These are phyloP conservation scores for Fulvia fulva DNA, from an alignment of 2,329 filamentous ascomycete species.

Conservation along the genomic window DNA sequence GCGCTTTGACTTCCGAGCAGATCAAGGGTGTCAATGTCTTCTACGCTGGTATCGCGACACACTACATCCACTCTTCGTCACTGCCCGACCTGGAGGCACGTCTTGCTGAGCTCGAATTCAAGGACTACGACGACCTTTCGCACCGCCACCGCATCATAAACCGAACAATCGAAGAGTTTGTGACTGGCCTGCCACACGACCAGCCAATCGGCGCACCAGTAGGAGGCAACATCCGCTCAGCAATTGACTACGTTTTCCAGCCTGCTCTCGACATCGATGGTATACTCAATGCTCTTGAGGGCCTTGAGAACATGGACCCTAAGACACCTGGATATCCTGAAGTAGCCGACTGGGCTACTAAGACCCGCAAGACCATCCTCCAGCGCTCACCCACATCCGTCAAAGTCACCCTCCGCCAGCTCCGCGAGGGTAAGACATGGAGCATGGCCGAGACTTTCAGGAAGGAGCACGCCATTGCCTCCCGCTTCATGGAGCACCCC, in stretches of 20 bases:
- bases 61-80: constrained; percentile 90
- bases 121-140: constrained; percentile 63
- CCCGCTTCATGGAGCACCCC: constrained; percentile 81
- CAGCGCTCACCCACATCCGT: constrained; percentile 81
- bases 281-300: constrained; percentile 65
- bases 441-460: constrained; percentile 79
- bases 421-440: constrained; percentile 73
- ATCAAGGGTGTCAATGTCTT: constrained; percentile 80
- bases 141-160: constrained; percentile 71
- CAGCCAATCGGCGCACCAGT: constrained; percentile 44
- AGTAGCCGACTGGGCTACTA: constrained; percentile 69
- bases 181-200: constrained; percentile 75
- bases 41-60: constrained; percentile 88
- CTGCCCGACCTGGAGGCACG: constrained; percentile 77
- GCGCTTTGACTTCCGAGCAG: constrained; percentile 83
- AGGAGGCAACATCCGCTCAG: constrained; percentile 64
- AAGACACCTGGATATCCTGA: constrained; percentile 36
- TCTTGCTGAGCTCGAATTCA: constrained; percentile 83
- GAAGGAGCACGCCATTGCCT: constrained; percentile 78
- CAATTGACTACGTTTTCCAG: constrained; percentile 68
- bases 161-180: constrained; percentile 86
- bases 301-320: constrained; percentile 40
- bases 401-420: constrained; percentile 77
- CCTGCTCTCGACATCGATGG: constrained; percentile 56
- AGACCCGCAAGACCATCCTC: constrained; percentile 70